Evolutionary conservation across 1,284 basidiomycete genomes (phyloP).

Genomic region (Trametes sp.): DNA sequence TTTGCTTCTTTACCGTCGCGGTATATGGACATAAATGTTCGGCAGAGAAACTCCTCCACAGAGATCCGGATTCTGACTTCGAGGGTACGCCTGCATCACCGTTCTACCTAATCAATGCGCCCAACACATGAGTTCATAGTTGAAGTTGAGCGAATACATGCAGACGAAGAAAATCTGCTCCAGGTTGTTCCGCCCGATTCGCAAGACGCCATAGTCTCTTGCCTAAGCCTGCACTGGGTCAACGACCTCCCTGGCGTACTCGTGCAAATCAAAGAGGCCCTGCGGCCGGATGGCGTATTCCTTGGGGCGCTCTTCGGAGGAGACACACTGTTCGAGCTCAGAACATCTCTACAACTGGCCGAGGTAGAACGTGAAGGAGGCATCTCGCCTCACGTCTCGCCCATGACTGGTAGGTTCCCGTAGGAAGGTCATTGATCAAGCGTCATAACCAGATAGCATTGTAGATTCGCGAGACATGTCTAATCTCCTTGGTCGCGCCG

Average conservation of each 20-base stretch:
- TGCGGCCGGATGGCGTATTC: constrained; percentile 95
- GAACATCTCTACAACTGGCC: constrained; percentile 91
- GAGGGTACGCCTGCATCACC: constrained; percentile 59
- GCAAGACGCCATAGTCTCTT: constrained; percentile 93
- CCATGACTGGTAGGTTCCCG: constrained; percentile 84
- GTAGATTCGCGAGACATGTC: constrained; percentile 91
- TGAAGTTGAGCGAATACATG: constrained; percentile 72
- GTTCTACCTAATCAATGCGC: neutral
- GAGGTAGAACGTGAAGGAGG: constrained; percentile 96
- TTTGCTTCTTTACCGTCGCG: neutral
- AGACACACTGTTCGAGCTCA: constrained; percentile 95
- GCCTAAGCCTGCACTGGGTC: constrained; percentile 95
- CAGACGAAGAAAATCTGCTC: constrained; percentile 82
- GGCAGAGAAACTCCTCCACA: constrained; percentile 68
- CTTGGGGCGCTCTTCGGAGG: constrained; percentile 95
- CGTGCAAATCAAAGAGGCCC: constrained; percentile 86
- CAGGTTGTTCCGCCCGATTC: constrained; percentile 71
- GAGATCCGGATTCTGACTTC: constrained; percentile 79
- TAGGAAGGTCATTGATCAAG: neutral
- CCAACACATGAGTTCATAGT: constrained; percentile 52
- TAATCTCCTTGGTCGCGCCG: constrained; percentile 90
- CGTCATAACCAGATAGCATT: neutral
- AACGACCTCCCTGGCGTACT: constrained; percentile 97
- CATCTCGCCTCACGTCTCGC: constrained; percentile 93
- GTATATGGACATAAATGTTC: neutral